Base-by-base conservation (phyloP, 768 basidiomycete genomes). In the Agaricus blazei region DNA sequence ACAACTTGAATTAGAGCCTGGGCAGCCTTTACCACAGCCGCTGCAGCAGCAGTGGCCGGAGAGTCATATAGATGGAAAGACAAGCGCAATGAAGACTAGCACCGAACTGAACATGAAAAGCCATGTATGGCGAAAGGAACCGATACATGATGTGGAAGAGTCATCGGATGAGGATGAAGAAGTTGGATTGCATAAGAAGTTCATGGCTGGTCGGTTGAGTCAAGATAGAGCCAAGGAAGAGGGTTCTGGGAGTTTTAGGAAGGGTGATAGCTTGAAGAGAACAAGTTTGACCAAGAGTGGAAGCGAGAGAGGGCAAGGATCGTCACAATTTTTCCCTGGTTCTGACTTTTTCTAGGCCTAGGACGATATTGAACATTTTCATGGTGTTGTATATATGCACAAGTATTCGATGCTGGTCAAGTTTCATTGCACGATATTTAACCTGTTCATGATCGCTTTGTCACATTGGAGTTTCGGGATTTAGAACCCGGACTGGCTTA, bases 51-150 rank as follows among this genome's bases (percentile, higher is more conserved):
- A n/a, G 15, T 29, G 9, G 15, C 36, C 29, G 3, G 24, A 53
- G 46, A 43, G 43, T 28, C 48, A 58, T 41, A 54, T 69, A 49
- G 58, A 65, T 54, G 70, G 70, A 70, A 62, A 69, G 60, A 70
- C 67, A 41, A 75, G 72, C 59, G 66, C 70, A 34, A 2, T 34
- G 71, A 63, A 69, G 61, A 70, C 67, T 38, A 75, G 72, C 59
- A 65, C 70, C 28, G 75, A 74, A 64, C 54, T 75, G 62, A 73
- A 75, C 54, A 73, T 72, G 73, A 76, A 75, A 65, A 73, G 68
- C 45, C 64, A 64, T 45, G 56, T 69, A 63, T 62, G 65, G 59
- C 62, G 61, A 63, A 65, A 42, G 62, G 65, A 59, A 59, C 51
- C 40, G 51, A 62, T 52, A 11, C 59, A 57, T 47, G 59, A 54